Base-by-base conservation (phyloP, 148 eudicot genomes). In the Fallopia convolvulus region DNA sequence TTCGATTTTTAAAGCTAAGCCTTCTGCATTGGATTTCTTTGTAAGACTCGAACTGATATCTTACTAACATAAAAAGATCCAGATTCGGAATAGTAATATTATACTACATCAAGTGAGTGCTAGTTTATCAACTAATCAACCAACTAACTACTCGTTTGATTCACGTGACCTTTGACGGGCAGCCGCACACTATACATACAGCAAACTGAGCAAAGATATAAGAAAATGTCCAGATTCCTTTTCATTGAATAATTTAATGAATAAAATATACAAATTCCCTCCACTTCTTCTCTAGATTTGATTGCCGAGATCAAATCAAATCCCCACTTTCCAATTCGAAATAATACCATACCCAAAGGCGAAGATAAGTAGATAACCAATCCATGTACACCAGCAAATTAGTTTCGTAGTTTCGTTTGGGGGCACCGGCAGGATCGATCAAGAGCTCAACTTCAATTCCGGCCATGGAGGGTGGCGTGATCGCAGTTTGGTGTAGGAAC, bases 401-500 rank as follows among this genome's bases (percentile, higher is more conserved):
- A 26, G 30, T 26, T 26, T 26, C 30, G 30, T 26, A 26, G 30
- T 26, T 26, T 26, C 30, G 30, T 26, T 26, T 26, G 1, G 72
- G 9, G 39, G 18, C 39, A 8, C 9, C 15, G 39, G 15, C 13
- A 32, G 55, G 65, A 58, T 21, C 65, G 65, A 58, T 21, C 65
- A 39, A 66, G 20, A 66, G 1, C 42, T 33, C n/a, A 68, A 36
- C 2, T 39, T 55, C 1, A 26, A 26, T 26, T 36, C 21, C 72
- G 46, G 44, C 72, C 21, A 68, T 68, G 72, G 75, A 44, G 20
- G 75, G 75, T 26, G 75, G 74, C 26, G 48, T 4, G 13, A 20
- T 73, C 11, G 53, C 33, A 20, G 75, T 46, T 14, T 73, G 75
- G 75, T 73, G 75, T 20, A 20, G 53, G 55, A 73, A 73, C n/a